Conservation (phyloP, 768 basidiomycete genomes). For the Royoungia palumana region DNA sequence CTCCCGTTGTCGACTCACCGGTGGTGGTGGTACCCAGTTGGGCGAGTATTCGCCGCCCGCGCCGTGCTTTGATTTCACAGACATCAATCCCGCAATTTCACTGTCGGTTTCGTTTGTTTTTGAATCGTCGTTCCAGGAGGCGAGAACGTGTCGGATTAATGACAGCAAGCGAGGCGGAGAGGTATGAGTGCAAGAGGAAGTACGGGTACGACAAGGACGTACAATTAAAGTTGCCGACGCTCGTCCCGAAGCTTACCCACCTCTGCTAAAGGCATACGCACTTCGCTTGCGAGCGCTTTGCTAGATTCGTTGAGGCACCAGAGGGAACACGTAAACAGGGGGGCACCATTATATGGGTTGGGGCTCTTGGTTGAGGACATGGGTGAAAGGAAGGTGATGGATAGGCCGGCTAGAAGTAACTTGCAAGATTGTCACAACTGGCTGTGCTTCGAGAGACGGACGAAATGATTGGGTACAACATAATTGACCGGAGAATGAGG, state of each 20-base stretch:
- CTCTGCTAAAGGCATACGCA: conserved; percentile 58
- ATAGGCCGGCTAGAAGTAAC: background rate
- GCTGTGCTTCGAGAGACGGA: conserved; percentile 2
- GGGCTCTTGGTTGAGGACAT: conserved; percentile 31
- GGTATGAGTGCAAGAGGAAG: background rate
- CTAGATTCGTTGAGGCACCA: conserved; percentile 60
- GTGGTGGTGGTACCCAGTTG: conserved; percentile 62
- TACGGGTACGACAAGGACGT: conserved; percentile 17
- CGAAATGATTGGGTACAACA: conserved; percentile 5
- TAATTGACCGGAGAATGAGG: conserved; percentile 13
- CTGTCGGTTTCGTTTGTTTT: conserved; percentile 34
- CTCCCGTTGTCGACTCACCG: conserved; percentile 36
- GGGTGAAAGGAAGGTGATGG: background rate
- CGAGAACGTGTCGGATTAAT: background rate
- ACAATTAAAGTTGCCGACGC: conserved; percentile 56
- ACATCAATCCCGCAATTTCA: conserved; percentile 83
- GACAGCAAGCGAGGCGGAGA: background rate
- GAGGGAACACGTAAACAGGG: conserved; percentile 8
- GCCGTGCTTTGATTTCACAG: conserved; percentile 77
- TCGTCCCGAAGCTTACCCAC: conserved; percentile 61
- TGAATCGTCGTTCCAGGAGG: background rate
- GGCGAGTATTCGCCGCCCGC: conserved; percentile 75
- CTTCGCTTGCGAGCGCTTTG: conserved; percentile 58
- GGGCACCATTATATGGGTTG: conserved; percentile 31
- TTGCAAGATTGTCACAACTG: background rate